These are phyloP conservation scores for Podila epicladia DNA, from an alignment of 192 early-diverging fungal species.

Conservation along the genomic window DNA sequence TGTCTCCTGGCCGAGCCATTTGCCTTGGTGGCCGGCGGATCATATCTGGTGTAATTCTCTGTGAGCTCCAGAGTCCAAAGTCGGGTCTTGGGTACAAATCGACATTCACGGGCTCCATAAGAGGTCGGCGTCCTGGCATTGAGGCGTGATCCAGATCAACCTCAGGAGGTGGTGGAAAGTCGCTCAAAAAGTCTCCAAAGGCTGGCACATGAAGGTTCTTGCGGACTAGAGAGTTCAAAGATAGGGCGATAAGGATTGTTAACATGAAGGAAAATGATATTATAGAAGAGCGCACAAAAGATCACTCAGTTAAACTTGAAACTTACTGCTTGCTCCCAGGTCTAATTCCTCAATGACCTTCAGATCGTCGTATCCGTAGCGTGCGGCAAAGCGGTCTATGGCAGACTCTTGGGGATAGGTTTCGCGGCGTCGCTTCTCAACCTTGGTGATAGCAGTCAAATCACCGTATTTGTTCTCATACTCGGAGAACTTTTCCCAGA, in stretches of 20 bases:
- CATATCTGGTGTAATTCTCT: conserved; percentile 55
- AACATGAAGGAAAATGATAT: background rate
- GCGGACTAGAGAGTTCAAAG: conserved; percentile 13
- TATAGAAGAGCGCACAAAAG: background rate
- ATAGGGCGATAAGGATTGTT: too few species aligned
- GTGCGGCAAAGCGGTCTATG: conserved; percentile 68
- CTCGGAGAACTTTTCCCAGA: conserved; percentile 87
- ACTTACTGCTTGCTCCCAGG: conserved; percentile 73
- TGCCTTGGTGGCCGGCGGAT: conserved; percentile 16
- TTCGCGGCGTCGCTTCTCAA: conserved; percentile 82
- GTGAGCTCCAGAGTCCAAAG: conserved; percentile 72
- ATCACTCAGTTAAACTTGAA: background rate
- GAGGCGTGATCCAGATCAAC: conserved; percentile 42
- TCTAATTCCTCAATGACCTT: conserved; percentile 77
- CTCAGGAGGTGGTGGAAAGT: conserved; percentile 41
- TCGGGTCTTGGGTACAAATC: conserved; percentile 81
- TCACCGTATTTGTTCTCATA: conserved; percentile 94
- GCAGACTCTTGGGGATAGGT: conserved; percentile 75
- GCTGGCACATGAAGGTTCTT: conserved; percentile 50
- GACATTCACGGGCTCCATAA: conserved; percentile 69
- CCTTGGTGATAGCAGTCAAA: conserved; percentile 72
- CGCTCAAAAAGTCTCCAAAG: conserved; percentile 39
- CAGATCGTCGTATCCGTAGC: conserved; percentile 84
- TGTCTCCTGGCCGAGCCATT: conserved; percentile 30
- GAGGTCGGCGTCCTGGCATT: conserved; percentile 43